phyloP scores from a whole-genome alignment of 2,329 filamentous ascomycete genomes.

The Ophiostoma sp. region DNA sequence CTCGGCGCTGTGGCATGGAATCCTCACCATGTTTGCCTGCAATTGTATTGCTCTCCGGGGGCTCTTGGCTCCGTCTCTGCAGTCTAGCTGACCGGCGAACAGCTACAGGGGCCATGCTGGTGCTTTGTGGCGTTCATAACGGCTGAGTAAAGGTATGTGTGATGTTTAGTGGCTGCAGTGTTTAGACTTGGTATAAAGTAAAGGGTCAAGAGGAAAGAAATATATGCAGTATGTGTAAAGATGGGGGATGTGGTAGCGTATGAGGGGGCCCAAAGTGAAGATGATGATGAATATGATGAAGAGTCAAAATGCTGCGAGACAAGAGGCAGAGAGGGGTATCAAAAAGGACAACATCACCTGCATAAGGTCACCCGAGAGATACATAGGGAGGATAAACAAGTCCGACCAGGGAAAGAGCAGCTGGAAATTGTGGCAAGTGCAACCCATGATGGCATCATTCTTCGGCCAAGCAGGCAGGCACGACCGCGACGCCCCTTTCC shows the following conservation, averaged over 20 bases:
- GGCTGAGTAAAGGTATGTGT: background rate
- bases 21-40: too few species aligned
- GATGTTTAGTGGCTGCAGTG: background rate
- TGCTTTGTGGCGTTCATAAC: background rate
- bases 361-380: background rate
- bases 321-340: background rate
- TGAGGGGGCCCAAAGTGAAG: background rate
- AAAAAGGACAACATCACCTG: background rate
- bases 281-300: background rate
- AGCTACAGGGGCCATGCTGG: background rate
- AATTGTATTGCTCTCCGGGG: too few species aligned
- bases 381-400: background rate
- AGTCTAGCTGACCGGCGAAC: conserved; percentile 7
- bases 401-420: background rate
- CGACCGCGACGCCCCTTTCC: background rate
- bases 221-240: background rate
- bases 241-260: background rate
- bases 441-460: background rate
- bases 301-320: background rate
- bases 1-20: background rate
- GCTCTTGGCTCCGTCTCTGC: background rate
- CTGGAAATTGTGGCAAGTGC: background rate
- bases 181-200: background rate
- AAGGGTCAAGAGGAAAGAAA: background rate
- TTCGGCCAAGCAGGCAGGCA: background rate